These are phyloP conservation scores for Penicillium hordei DNA, from an alignment of 2,329 filamentous ascomycete species.

Conservation along the genomic window DNA sequence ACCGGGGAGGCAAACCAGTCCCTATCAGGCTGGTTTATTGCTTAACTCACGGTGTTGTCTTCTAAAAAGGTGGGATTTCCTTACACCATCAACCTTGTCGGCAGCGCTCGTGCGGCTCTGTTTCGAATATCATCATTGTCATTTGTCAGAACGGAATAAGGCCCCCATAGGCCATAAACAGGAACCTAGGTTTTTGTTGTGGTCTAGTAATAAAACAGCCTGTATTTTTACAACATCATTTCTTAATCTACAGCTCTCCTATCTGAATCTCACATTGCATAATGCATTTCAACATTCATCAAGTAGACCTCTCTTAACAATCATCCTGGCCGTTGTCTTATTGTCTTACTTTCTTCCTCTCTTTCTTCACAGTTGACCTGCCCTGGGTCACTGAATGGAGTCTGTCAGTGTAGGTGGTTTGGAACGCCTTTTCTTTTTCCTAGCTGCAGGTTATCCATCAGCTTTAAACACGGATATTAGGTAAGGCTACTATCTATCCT, in stretches of 20 bases:
- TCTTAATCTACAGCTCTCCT: too few relatives aligned
- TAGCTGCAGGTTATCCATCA: neutral
- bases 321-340: too few relatives aligned
- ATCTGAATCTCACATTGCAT: too few relatives aligned
- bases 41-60: neutral
- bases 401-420: neutral
- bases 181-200: too few relatives aligned
- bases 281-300: too few relatives aligned
- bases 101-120: conserved; percentile 8
- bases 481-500: too few relatives aligned
- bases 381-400: neutral
- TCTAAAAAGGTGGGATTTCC: neutral
- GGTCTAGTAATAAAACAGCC: too few relatives aligned
- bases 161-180: too few relatives aligned
- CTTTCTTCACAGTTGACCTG: neutral
- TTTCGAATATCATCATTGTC: neutral
- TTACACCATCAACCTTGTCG: conserved; percentile 26
- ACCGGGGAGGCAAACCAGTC: conserved; percentile 17
- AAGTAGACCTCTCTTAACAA: too few relatives aligned
- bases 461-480: too few relatives aligned
- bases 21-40: neutral
- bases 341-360: neutral
- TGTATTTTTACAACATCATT: too few relatives aligned
- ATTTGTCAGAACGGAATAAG: too few relatives aligned
- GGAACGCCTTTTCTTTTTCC: neutral